Conservation (phyloP, 768 basidiomycete genomes). For the Rhizopogon vesiculosus region DNA sequence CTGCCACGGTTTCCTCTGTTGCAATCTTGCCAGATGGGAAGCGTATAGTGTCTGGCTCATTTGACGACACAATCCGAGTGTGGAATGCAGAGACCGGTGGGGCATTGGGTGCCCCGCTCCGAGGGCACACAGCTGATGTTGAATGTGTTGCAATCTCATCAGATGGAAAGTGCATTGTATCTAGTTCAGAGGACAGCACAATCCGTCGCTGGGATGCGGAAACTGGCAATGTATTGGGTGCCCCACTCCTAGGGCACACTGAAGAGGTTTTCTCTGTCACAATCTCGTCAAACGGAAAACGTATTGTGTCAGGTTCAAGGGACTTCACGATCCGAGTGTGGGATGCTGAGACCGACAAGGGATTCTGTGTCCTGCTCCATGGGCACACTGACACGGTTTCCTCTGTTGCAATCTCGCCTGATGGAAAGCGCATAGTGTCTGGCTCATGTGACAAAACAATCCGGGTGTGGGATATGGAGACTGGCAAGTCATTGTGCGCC, state of each 20-base stretch:
- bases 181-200: constrained; percentile 10
- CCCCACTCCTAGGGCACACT: not conserved
- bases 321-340: not conserved
- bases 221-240: too few species aligned
- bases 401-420: too few species aligned
- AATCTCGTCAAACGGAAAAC: constrained; percentile 1
- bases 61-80: too few species aligned
- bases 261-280: not conserved
- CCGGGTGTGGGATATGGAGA: not conserved
- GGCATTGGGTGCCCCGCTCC: not conserved
- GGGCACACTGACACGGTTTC: too few species aligned
- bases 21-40: too few species aligned
- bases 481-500: too few species aligned
- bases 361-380: too few species aligned
- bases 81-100: not conserved
- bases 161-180: constrained; percentile 13
- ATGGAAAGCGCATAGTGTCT: too few species aligned
- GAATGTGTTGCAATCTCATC: constrained; percentile 16
- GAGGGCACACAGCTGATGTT: constrained; percentile 5
- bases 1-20: constrained; percentile 6
- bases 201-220: constrained; percentile 17
- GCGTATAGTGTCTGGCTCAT: too few species aligned
- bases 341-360: too few species aligned
- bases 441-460: too few species aligned
- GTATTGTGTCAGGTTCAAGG: constrained; percentile 7